Base-by-base conservation (phyloP, 441 rosid genomes). In the Manihot esculenta region DNA sequence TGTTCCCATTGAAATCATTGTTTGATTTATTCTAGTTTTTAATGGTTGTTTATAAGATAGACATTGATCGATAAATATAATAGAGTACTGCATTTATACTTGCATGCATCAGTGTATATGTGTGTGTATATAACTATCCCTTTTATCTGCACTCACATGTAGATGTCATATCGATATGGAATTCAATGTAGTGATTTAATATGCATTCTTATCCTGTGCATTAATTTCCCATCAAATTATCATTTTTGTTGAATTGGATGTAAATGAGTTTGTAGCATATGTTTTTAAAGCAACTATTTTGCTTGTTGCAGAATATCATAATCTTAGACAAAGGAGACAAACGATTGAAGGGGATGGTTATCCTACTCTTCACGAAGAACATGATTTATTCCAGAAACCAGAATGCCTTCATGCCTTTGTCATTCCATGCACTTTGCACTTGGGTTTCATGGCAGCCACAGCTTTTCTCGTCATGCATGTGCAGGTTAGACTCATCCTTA, bases 381-480 rank as follows among this genome's bases (percentile, higher is more conserved):
- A 53, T 5, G 79, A 80, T 69, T 78, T 78, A 23, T 53, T 76
- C 14, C 75, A 72, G 60, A 76, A 76, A 59, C 69, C 78, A 57
- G 82, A 87, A 69, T 82, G 74, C 69, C 71, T 81, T 65, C 85
- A 89, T 64, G 78, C 83, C 70, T 81, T 75, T 62, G 77, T 85
- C 35, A 81, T 92, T 48, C 94, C 97, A 17, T 89, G 90, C 79
- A 80, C 84, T 24, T 73, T 88, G 68, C 98, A 89, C 78, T 66
- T 87, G 83, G 85, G 87, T 62, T 76, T 94, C 82, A 83, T 89
- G 98, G 83, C 80, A 72, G 84, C 84, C 73, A 89, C 94, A 2
- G 89, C 96, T 15, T 86, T 94, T 75, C 85, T 92, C 57, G 74
- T 89, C 79, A 89, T 91, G 98, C 97, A 92, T 70, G 98, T 89